Conservation (phyloP, 2,329 filamentous ascomycete genomes). For the Penicillium sumatraense region DNA sequence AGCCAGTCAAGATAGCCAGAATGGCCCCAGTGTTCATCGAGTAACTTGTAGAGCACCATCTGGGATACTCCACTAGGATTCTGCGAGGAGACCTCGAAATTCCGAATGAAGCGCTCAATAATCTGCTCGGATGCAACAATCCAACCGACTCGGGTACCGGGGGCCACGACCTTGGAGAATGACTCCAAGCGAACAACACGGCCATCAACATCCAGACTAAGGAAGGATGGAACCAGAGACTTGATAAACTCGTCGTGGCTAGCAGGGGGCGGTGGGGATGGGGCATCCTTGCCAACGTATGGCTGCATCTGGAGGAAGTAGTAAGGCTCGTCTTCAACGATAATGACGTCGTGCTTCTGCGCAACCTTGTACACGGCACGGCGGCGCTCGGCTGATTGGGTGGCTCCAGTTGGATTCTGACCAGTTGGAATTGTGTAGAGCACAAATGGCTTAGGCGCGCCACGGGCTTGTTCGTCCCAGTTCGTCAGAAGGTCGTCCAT, state of each 20-base stretch:
- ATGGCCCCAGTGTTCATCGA: conserved; percentile 95
- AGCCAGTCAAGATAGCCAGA: conserved; percentile 88
- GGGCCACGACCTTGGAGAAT: conserved; percentile 88
- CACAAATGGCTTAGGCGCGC: conserved; percentile 67
- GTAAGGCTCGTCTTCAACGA: conserved; percentile 93
- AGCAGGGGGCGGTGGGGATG: conserved; percentile 60
- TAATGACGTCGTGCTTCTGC: conserved; percentile 82
- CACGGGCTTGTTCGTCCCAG: conserved; percentile 64
- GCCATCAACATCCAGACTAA: conserved; percentile 83
- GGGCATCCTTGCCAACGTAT: conserved; percentile 62
- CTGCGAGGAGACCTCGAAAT: conserved; percentile 83
- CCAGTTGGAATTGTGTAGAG: conserved; percentile 78
- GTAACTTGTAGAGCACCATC: conserved; percentile 80
- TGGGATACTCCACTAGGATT: conserved; percentile 85
- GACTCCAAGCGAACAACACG: conserved; percentile 90
- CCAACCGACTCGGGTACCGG: conserved; percentile 84
- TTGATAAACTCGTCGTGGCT: conserved; percentile 74
- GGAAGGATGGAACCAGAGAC: conserved; percentile 72
- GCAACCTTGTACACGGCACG: conserved; percentile 76
- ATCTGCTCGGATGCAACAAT: conserved; percentile 85
- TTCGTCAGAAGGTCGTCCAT: conserved; percentile 67
- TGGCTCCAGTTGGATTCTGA: conserved; percentile 89
- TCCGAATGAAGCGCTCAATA: conserved; percentile 78
- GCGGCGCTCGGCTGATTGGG: conserved; percentile 70
- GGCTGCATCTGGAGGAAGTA: conserved; percentile 87